Evolutionary conservation across 257 asterid species (phyloP).

Genomic region (Nicotiana tabacum): DNA sequence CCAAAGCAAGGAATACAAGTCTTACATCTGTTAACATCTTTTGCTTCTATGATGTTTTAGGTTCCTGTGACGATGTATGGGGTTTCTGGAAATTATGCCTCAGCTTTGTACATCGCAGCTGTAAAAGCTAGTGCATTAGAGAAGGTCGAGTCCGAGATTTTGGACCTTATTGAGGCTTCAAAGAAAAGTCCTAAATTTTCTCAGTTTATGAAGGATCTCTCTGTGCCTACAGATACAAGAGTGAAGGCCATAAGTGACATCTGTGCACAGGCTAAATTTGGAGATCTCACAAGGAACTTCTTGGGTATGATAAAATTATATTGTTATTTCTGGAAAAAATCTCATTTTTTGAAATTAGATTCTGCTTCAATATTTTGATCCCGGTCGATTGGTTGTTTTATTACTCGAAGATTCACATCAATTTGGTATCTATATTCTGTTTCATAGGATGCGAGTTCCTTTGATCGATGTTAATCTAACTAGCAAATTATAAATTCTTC

Average conservation of each 20-base stretch:
- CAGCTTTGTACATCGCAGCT: slow-evolving; percentile 78
- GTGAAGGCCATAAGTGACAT: slow-evolving; percentile 63
- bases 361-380: background rate
- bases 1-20: background rate
- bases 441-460: background rate
- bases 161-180: slow-evolving; percentile 63
- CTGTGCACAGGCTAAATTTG: slow-evolving; percentile 55
- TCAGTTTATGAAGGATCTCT: slow-evolving; percentile 72
- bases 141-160: slow-evolving; percentile 80
- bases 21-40: slow-evolving; percentile 10
- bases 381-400: background rate
- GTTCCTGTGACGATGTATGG: slow-evolving; percentile 83
- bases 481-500: background rate
- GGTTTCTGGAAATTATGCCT: slow-evolving; percentile 85
- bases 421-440: background rate
- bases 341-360: background rate
- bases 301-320: slow-evolving; percentile 41
- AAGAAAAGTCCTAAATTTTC: slow-evolving; percentile 71
- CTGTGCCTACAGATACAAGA: slow-evolving; percentile 57
- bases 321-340: background rate
- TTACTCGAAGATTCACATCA: background rate
- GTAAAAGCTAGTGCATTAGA: slow-evolving; percentile 75
- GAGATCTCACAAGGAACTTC: slow-evolving; percentile 60
- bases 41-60: slow-evolving; percentile 29
- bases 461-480: background rate